Base-by-base conservation (phyloP, 148 eudicot species). In the Cornus kousa region DNA sequence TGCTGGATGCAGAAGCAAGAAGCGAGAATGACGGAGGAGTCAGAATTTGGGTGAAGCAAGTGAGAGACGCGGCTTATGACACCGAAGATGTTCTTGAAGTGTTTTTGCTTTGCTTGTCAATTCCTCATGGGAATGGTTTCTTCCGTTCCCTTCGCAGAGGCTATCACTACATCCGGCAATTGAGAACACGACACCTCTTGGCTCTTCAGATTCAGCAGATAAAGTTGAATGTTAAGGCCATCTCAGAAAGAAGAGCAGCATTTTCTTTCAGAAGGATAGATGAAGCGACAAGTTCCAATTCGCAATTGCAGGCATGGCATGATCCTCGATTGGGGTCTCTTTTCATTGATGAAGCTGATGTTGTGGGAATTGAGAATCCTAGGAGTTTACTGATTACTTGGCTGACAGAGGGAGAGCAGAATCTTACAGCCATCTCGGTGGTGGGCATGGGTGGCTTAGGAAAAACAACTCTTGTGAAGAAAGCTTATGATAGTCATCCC, bases 1-100 rank as follows among this genome's bases (percentile, higher is more conserved):
- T 74, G 13, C 67, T 55, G 17, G 68, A 74, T 0, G 68, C 77
- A 11, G 68, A 74, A 59, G 66, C 77, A 55, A 74, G 77, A 74
- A 74, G 3, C 14, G 77, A 59, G 35, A 19, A 23, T 0, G 67
- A 74, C 5, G 22, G 59, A 20, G 77, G 67, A 20, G 48, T 74
- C 16, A 13, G 40, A 74, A 74, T 16, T 4, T 74, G 77, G 77
- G 77, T 74, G 77, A 74, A 74, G 24, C 77, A 74, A 57, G 75
- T 72, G 17, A 72, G n/a, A 72, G 75, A 72, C 0, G 75, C 17
- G 17, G 75, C 75, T 31, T 31, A 55, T 6, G 67, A 74, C 40
- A 74, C 68, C 8, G 77, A 74, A 16, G 77, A 57, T 35, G 40
- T 74, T 62, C 50, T 74, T n/a, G 77, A 74, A 12, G 67, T 55